phyloP scores from a whole-genome alignment of 2,329 filamentous ascomycete species.

The Trichoderma aggressivum region DNA sequence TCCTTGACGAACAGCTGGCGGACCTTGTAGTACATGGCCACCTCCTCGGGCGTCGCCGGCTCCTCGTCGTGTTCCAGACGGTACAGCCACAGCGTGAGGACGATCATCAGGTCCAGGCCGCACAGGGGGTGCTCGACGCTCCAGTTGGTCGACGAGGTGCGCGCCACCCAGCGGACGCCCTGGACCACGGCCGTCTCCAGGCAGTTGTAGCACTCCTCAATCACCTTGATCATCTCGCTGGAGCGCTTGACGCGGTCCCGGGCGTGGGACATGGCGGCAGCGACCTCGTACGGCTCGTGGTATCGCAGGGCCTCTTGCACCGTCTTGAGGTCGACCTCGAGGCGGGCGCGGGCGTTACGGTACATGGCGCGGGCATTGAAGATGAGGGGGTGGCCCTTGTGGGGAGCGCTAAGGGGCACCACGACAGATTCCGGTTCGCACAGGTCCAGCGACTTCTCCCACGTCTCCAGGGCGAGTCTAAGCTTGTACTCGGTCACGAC shows the following conservation, averaged over 20 bases:
- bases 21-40: conserved; percentile 88
- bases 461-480: conserved; percentile 91
- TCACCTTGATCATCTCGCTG: conserved; percentile 97
- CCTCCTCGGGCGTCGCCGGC: conserved; percentile 77
- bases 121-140: conserved; percentile 97
- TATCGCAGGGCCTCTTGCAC: conserved; percentile 96
- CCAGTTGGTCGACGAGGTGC: conserved; percentile 97
- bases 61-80: conserved; percentile 99
- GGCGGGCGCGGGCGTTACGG: conserved; percentile 84
- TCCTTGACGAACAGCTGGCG: conserved; percentile 89
- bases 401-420: conserved; percentile 86
- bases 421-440: conserved; percentile 88
- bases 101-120: conserved; percentile 95
- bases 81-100: conserved; percentile 96
- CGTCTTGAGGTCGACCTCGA: conserved; percentile 92
- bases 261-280: conserved; percentile 91
- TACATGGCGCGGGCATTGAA: conserved; percentile 99
- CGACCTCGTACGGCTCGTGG: conserved; percentile 95
- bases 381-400: conserved; percentile 92
- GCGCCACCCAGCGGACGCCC: conserved; percentile 96
- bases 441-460: conserved; percentile 92
- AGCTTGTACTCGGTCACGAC: conserved; percentile 98
- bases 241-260: conserved; percentile 93
- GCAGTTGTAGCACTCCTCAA: conserved; percentile 95
- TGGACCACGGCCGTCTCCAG: conserved; percentile 93